Percentiles rank a stretch among this genome's conserved stretches.
Evolutionary conservation across 208 protist genomes (phyloP).

Genomic region (Angomonas deanei): DNA sequence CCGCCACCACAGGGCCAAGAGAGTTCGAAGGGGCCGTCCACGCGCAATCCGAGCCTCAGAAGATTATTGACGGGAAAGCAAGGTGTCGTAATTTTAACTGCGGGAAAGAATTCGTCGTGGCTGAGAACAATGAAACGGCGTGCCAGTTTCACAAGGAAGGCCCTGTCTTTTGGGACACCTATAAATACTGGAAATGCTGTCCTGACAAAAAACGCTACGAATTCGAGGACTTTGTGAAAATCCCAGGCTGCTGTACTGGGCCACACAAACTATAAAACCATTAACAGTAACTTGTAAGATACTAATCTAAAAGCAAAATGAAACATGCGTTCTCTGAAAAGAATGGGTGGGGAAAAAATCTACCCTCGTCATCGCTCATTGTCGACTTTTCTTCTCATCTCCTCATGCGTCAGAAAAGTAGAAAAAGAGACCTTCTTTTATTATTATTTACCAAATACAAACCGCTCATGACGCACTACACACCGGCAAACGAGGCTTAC

Average conservation of each 20-base stretch:
- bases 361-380: too few relatives aligned
- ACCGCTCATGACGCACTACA: neutral
- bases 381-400: too few relatives aligned
- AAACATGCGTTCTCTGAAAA: too few relatives aligned
- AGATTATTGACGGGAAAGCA: constrained; percentile 72
- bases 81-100: constrained; percentile 80
- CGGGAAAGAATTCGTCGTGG: constrained; percentile 66
- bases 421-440: too few relatives aligned
- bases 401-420: too few relatives aligned
- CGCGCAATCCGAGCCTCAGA: constrained; percentile 29
- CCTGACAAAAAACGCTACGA: constrained; percentile 71
- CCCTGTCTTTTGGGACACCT: constrained; percentile 84
- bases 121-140: constrained; percentile 52
- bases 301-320: neutral
- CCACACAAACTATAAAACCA: constrained; percentile 50
- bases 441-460: too few relatives aligned
- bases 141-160: constrained; percentile 71
- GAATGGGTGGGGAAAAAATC: too few relatives aligned
- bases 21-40: constrained; percentile 69
- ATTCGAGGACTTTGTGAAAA: constrained; percentile 86
- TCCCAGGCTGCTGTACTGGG: constrained; percentile 66
- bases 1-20: constrained; percentile 43
- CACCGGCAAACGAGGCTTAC: constrained; percentile 17
- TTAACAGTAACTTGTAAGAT: neutral
- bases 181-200: constrained; percentile 90